Conservation (phyloP, 129 eudicot genomes). For the Artemisia annua region DNA sequence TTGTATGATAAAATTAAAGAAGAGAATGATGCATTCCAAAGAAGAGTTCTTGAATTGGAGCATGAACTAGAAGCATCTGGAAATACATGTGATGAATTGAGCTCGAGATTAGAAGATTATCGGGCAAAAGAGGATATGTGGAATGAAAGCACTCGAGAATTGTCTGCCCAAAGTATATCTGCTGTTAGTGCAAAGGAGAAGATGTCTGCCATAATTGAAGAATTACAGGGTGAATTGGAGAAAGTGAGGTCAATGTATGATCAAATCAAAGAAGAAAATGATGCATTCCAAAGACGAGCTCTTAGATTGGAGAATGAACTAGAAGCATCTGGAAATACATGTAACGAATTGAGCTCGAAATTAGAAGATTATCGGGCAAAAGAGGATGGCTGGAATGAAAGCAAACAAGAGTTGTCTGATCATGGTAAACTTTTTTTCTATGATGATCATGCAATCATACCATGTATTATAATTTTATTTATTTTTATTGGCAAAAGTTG, state of each 20-base stretch:
- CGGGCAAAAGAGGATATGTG: constrained; percentile 39
- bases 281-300: constrained; percentile 38
- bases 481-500: no score
- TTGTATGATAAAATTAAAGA: constrained; percentile 38
- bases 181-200: not conserved
- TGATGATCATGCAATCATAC: constrained; percentile 1
- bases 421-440: constrained; percentile 28
- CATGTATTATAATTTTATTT: not conserved
- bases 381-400: constrained; percentile 47
- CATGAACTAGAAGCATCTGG: constrained; percentile 49
- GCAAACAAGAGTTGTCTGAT: constrained; percentile 55
- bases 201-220: constrained; percentile 5
- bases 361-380: constrained; percentile 47
- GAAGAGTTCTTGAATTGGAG: constrained; percentile 46
- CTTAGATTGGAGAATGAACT: constrained; percentile 54
- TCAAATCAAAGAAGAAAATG: constrained; percentile 52
- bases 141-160: constrained; percentile 55
- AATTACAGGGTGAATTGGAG: constrained; percentile 48
- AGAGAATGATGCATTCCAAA: constrained; percentile 51
- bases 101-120: constrained; percentile 43
- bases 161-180: constrained; percentile 28
- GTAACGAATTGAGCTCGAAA: constrained; percentile 45
- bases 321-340: constrained; percentile 44
- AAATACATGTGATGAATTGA: constrained; percentile 46
- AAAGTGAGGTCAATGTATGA: constrained; percentile 42